Evolutionary conservation across 768 basidiomycete species (phyloP), one percentile per base, ranked within the genome.

Genomic region (Leccinum boreale): DNA sequence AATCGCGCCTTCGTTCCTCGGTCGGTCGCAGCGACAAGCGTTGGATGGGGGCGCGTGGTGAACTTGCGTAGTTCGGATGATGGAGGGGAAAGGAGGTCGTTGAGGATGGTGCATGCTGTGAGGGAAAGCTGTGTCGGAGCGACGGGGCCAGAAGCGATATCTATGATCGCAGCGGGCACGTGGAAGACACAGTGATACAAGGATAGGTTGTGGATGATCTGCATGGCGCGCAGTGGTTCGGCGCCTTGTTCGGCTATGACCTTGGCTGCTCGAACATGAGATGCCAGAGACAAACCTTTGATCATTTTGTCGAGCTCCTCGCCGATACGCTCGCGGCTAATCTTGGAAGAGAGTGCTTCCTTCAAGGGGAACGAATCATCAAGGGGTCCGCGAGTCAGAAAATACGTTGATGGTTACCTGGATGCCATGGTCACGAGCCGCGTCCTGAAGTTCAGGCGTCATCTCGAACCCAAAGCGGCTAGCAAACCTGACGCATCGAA

Each of bases 241-340:
- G 77, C 81, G 21, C 87, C 94, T 95, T 58, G 57, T 35, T 28
- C 12, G 9, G n/a, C 42, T 33, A 52, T 61, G 23, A 63, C 54
- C 21, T 33, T 29, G 5, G 55, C 35, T 17, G 35, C 19, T 44
- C 57, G 14, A 52, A 26, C 48, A 55, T 52, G 29, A 59, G 11
- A 42, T 36, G 44, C 1, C 28, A 21, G 23, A 52, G 23, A 53
- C 59, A 29, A n/a, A 88, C 96, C 88, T 77, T 86, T 86, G 69
- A 98, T 80, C 91, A 98, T 98, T 71, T 98, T 99, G 60, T 89
- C 83, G 14, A 98, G 66, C 72, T 99, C 97, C 60, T 90, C 90
- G 1, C 95, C 95, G 5, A 94, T 84, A 17, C 97, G 83, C 74
- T 98, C 97, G 52, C 92, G 83, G 33, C 89, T 89, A 48, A 99